Base-by-base conservation (phyloP, 768 basidiomycete genomes). In the Mycena capillaripes region DNA sequence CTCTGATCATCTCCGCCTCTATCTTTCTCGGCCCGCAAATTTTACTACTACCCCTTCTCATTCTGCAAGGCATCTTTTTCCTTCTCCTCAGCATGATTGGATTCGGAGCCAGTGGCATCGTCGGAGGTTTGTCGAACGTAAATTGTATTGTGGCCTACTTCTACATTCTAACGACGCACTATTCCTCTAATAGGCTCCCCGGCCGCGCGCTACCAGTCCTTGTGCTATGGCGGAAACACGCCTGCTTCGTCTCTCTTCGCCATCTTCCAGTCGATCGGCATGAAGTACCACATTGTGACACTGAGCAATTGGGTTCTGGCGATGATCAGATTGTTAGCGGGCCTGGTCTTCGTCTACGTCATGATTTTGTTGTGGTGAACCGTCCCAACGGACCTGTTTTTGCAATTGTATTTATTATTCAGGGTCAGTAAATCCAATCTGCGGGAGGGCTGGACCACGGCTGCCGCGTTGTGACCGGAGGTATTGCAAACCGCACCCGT, bases 301-400 rank as follows among this genome's bases (percentile, higher is more conserved):
- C 86, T 88, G 84, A 91, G 92, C 78, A 91, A 92, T 76, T 85
- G 90, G 34, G 85, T 95, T 29, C 74, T 94, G 23, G 89, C 93
- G 65, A 76, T 91, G 11, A 84, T 80, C 38, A 76, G 80, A 48
- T 36, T 78, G 42, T 4, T 71, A 16, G 78, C 60, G 9, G 30
- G 14, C 2, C 29, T 55, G 17, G 29, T 29, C 29, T 55, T 30
- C 9, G 53, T 55, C 1, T 25, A 27, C 19, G 53, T 5, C 5
- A 55, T 55, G 29, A 55, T 16, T 32, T 32, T 21, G 53, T 32
- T 23, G 53, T 58, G 38, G 57, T 40, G 57, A 40, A 40, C 7
- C 34, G n/a, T 38, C 38, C 12, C 38, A 2, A 38, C 16, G 38
- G 2, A 16, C 11, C 38, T 38, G 3, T 10, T 16, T 38, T 38